Evolutionary conservation across 768 basidiomycete genomes (phyloP).

Genomic region (Tulasnella sp.): DNA sequence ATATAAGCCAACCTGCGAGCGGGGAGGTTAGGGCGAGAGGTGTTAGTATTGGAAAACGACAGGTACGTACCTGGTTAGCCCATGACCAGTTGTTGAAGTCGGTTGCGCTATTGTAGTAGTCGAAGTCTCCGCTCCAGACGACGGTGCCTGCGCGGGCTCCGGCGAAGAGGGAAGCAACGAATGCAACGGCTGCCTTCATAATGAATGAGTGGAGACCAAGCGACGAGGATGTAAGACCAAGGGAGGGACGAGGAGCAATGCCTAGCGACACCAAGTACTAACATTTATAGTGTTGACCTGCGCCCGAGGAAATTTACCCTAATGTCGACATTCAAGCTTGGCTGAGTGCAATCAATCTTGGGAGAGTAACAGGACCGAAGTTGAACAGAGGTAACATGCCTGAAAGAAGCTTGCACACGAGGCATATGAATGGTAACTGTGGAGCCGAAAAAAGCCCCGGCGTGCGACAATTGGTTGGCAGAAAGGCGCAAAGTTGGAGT

Average conservation of each 20-base stretch:
- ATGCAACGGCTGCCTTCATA: constrained; percentile 31
- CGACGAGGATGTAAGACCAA: neutral
- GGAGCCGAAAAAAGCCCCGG: neutral
- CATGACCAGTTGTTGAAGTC: constrained; percentile 48
- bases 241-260: neutral
- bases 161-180: constrained; percentile 33
- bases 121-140: constrained; percentile 43
- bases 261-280: neutral
- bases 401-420: neutral
- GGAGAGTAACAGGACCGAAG: neutral
- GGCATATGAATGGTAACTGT: neutral
- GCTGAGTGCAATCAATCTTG: neutral
- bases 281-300: neutral
- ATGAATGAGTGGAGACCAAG: neutral
- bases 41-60: neutral
- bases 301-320: neutral
- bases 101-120: neutral
- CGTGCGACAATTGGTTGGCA: constrained; percentile 1
- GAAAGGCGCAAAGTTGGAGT: constrained; percentile 3
- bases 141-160: constrained; percentile 48
- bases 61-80: constrained; percentile 49
- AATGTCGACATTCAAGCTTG: neutral
- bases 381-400: neutral
- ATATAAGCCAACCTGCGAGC: constrained; percentile 9
- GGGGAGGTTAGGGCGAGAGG: too few relatives aligned